phyloP scores from a whole-genome alignment of 2,329 filamentous ascomycete genomes.

The Penicillium occitanis region DNA sequence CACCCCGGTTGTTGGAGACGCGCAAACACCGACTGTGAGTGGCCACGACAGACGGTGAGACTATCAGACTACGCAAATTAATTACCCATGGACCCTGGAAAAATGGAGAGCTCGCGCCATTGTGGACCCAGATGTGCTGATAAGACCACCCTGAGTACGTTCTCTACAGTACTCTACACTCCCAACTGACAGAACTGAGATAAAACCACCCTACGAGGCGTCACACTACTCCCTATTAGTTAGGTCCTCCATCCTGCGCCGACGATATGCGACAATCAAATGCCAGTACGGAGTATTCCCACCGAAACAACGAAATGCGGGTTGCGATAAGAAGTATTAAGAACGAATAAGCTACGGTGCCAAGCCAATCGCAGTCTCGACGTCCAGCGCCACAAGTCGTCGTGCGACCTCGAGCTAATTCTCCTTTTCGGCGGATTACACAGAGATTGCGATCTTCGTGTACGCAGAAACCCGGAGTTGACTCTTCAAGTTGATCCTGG shows the following conservation, averaged over 20 bases:
- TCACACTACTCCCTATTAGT: neutral
- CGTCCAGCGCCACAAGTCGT: neutral
- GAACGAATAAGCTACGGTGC: neutral
- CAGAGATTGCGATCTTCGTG: too few species aligned
- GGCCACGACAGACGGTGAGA: neutral
- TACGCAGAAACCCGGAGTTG: neutral
- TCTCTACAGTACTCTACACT: neutral
- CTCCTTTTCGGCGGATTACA: neutral
- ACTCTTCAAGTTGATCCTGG: too few species aligned
- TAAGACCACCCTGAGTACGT: neutral
- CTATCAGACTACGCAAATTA: neutral
- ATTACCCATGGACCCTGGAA: neutral
- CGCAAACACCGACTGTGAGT: neutral
- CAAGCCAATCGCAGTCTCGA: neutral
- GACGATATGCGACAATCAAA: conserved; percentile 3
- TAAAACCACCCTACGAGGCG: neutral
- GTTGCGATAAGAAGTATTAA: neutral
- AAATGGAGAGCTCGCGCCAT: conserved; percentile 5
- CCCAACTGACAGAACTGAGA: neutral
- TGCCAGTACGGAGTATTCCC: neutral
- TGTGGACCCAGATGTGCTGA: conserved; percentile 8
- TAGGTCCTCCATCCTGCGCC: neutral
- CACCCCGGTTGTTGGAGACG: neutral
- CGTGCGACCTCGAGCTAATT: neutral
- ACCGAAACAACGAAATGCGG: neutral